Percentiles rank a stretch among this genome's conserved stretches.
Conservation (phyloP, 768 basidiomycete species). For the Podaxis sp. region DNA sequence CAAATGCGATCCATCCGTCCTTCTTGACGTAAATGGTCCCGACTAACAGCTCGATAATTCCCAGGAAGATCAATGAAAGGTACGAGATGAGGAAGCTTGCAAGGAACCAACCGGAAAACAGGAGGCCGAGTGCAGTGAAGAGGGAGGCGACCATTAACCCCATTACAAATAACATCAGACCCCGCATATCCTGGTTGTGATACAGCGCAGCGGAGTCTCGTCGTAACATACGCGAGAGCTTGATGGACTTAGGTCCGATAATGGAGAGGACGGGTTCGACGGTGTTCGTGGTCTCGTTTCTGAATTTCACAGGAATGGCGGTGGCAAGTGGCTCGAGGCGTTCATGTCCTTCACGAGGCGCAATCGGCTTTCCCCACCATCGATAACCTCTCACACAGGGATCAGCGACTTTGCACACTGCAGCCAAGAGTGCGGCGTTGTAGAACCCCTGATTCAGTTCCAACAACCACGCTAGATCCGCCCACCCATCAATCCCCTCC, state of each 20-base stretch:
- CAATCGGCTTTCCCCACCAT: slow-evolving; percentile 16
- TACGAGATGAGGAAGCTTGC: neutral
- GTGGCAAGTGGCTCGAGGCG: slow-evolving; percentile 11
- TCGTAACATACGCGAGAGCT: slow-evolving; percentile 14
- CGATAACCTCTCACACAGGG: slow-evolving; percentile 3
- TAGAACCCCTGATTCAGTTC: slow-evolving; percentile 28
- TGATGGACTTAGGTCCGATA: slow-evolving; percentile 11
- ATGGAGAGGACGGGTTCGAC: slow-evolving; percentile 15
- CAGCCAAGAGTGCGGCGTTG: slow-evolving; percentile 25
- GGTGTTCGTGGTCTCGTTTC: neutral
- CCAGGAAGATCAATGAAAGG: neutral
- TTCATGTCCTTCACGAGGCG: slow-evolving; percentile 13
- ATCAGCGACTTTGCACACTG: slow-evolving; percentile 20
- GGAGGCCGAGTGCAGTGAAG: neutral
- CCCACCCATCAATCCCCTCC: slow-evolving; percentile 22
- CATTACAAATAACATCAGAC: neutral
- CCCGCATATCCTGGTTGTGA: neutral
- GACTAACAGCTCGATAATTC: neutral
- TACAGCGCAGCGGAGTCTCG: slow-evolving; percentile 9
- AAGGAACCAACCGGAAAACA: neutral
- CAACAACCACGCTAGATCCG: slow-evolving; percentile 26
- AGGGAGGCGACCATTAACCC: neutral
- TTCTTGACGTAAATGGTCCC: slow-evolving; percentile 13
- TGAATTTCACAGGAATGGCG: slow-evolving; percentile 9
- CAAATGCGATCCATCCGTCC: slow-evolving; percentile 14